Conservation (phyloP, 2,329 filamentous ascomycete species). For the Colletotrichum sp. region DNA sequence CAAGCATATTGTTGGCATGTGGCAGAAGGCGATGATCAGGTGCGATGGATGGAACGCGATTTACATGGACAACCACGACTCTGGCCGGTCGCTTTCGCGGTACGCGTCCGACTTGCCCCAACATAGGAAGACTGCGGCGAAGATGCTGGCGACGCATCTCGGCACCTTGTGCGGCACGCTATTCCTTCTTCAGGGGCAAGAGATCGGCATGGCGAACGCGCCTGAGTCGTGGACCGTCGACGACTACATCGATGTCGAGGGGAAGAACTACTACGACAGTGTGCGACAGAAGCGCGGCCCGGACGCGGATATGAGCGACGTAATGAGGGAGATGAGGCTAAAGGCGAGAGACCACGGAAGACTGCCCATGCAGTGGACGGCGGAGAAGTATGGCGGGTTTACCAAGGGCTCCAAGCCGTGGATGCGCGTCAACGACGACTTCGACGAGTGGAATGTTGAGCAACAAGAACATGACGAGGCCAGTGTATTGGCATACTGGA, state of each 20-base stretch:
- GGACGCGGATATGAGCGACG: constrained; percentile 33
- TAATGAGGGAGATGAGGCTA: constrained; percentile 44
- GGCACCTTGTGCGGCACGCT: constrained; percentile 47
- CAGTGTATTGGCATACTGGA: constrained; percentile 26
- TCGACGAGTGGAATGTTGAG: constrained; percentile 22
- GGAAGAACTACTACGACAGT: constrained; percentile 41
- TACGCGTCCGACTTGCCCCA: constrained; percentile 46
- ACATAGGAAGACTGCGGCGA: constrained; percentile 43
- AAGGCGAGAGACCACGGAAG: constrained; percentile 32
- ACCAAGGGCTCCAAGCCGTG: constrained; percentile 22
- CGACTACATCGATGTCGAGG: constrained; percentile 49
- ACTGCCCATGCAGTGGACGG: constrained; percentile 54
- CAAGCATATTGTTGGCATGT: constrained; percentile 37
- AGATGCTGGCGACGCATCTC: constrained; percentile 51
- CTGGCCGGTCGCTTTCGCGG: constrained; percentile 54
- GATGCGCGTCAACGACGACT: constrained; percentile 32
- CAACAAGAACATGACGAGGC: constrained; percentile 4
- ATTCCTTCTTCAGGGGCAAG: constrained; percentile 57
- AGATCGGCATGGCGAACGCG: constrained; percentile 55
- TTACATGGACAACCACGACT: constrained; percentile 63
- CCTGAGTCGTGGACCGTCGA: constrained; percentile 46
- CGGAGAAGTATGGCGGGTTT: constrained; percentile 50
- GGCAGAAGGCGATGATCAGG: constrained; percentile 40
- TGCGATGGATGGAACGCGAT: constrained; percentile 53
- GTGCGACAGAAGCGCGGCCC: constrained; percentile 22